Conservation (phyloP, 495 filamentous ascomycete genomes). For the Neurospora tetrasperma region DNA sequence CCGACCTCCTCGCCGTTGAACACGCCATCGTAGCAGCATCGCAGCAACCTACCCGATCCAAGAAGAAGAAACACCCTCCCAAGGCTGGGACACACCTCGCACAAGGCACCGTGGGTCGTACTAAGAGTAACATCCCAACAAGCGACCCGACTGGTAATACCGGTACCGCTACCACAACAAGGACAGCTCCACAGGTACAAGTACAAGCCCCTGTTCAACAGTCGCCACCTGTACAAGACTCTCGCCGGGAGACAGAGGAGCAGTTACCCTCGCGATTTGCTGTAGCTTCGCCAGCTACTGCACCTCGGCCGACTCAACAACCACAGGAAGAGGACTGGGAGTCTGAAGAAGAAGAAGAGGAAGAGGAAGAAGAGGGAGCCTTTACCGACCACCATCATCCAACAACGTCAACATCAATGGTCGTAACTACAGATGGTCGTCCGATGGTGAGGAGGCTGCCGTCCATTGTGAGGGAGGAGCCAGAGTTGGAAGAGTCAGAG, state of each 20-base stretch:
- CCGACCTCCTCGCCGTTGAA: constrained; percentile 25
- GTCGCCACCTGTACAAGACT: background rate
- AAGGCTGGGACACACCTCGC: constrained; percentile 25
- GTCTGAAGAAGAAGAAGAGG: background rate
- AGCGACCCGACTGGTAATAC: constrained; percentile 27
- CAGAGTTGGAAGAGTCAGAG: constrained; percentile 34
- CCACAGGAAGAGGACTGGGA: constrained; percentile 1
- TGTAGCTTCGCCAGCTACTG: constrained; percentile 13
- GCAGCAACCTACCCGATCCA: constrained; percentile 39
- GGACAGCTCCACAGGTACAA: constrained; percentile 1
- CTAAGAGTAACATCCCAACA: constrained; percentile 17
- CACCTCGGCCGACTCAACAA: constrained; percentile 10
- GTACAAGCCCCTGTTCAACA: background rate
- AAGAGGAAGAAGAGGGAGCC: background rate
- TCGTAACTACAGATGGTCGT: background rate
- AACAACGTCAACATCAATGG: constrained; percentile 2
- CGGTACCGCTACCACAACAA: constrained; percentile 7
- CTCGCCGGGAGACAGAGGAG: constrained; percentile 4
- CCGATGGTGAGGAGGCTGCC: constrained; percentile 41
- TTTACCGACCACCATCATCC: background rate
- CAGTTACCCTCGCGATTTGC: constrained; percentile 5
- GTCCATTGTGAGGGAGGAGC: constrained; percentile 52
- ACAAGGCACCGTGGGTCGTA: constrained; percentile 26
- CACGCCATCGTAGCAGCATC: constrained; percentile 35
- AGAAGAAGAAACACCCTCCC: constrained; percentile 37